A percentile compares a stretch with the other conserved stretches of the same genome.
phyloP scores from a whole-genome alignment of 75 land plant species.

The Picea sitchensis region DNA sequence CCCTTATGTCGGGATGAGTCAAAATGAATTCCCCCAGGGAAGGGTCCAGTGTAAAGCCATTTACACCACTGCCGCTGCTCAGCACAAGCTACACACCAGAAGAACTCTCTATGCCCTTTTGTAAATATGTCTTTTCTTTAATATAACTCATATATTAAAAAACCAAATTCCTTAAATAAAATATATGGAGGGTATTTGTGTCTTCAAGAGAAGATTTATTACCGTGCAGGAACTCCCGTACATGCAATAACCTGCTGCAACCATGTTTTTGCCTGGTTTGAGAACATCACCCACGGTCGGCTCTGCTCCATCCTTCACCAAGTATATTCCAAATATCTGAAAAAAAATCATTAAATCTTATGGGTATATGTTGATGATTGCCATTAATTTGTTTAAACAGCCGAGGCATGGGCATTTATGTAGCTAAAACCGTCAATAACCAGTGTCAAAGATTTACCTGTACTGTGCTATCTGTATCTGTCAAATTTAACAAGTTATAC shows the following conservation, averaged over 20 bases:
- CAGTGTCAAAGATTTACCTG: too few relatives aligned
- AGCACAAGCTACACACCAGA: constrained; percentile 72
- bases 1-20: constrained; percentile 96
- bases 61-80: constrained; percentile 88
- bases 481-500: too few relatives aligned
- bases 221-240: constrained; percentile 99
- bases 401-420: too few relatives aligned
- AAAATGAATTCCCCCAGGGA: constrained; percentile 98
- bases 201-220: constrained; percentile 8
- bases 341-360: constrained; percentile 3
- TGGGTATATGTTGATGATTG: too few relatives aligned
- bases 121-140: too few relatives aligned
- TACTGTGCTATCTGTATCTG: too few relatives aligned
- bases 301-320: constrained; percentile 54
- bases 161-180: too few relatives aligned
- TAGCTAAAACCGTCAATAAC: too few relatives aligned
- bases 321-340: constrained; percentile 95
- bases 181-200: too few relatives aligned
- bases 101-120: background rate
- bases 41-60: constrained; percentile 98
- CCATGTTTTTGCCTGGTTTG: constrained; percentile 87
- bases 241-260: constrained; percentile 99
- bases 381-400: too few relatives aligned
- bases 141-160: too few relatives aligned
- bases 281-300: constrained; percentile 72